Evolutionary conservation across 441 rosid genomes (phyloP), one percentile per base, ranked within the genome.

Genomic region (Gossypium gossypioides): DNA sequence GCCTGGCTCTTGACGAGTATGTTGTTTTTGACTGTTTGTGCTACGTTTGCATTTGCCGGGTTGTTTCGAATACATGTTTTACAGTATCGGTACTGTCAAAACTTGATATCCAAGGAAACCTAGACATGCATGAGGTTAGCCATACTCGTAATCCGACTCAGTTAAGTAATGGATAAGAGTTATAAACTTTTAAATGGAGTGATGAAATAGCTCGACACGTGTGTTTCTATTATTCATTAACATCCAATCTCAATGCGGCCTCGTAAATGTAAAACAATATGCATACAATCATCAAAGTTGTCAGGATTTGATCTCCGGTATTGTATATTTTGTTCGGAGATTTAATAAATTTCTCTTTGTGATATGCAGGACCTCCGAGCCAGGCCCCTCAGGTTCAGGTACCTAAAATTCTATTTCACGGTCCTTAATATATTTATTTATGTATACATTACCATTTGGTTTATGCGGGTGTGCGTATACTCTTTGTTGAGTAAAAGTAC

Each of bases 361-460:
- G 42, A 60, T 44, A 37, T 80, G 77, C 83, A 84, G 87, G 72
- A 72, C 84, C 52, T 71, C 80, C 1, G 81, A 82, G 29, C 77
- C 67, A 51, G 74, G 75, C 56, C 73, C 72, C 57, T 73, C 76
- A 56, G 56, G 68, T 69, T 72, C 82, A 32, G 87, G 87, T 84
- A 78, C 0, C 68, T 72, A 74, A 25, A 68, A 59, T n/a, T 70
- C 34, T 37, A 76, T 44, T 19, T 0, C 46, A 29, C 18, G 18
- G 5, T 69, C 9, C 19, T 44, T 59, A 42, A 51, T 19, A 22
- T 61, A 60, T 25, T n/a, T 76, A 6, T 2, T 40, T 50, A 21
- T 24, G 40, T 59, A 6, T 57, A n/a, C 13, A 24, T 13, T 24
- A 40, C 21, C 22, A 15, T 57, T 60, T 32, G 32, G 54, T 6